Evolutionary conservation across 169 alveolate genomes (phyloP).

Genomic region (Besnoitia besnoiti): DNA sequence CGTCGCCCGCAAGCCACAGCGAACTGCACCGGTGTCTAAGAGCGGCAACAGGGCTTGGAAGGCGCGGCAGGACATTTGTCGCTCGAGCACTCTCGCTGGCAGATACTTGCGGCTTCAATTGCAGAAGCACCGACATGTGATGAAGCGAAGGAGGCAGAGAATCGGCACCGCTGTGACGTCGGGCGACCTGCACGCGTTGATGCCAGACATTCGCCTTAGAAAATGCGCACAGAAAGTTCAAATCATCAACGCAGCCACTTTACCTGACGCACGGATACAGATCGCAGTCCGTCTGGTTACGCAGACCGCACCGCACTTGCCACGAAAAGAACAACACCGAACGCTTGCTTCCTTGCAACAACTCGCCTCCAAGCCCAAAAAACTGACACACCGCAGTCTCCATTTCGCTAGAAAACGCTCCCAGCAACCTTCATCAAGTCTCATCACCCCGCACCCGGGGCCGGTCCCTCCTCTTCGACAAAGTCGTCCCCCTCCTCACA

Average conservation of each 20-base stretch:
- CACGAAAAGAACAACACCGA: background rate
- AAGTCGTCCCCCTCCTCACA: background rate
- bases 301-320: background rate
- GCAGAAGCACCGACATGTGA: no score
- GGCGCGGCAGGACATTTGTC: no score
- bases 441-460: background rate
- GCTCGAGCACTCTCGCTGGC: no score
- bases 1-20: no score
- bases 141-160: no score
- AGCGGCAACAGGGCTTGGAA: no score
- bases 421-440: no score
- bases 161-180: no score
- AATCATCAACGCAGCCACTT: background rate
- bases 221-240: background rate
- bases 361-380: background rate
- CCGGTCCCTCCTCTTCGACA: background rate
- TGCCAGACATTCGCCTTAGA: background rate
- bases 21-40: no score
- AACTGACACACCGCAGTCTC: background rate
- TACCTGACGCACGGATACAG: background rate
- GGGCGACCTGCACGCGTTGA: no score
- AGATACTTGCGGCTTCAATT: no score
- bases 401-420: no score
- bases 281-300: background rate
- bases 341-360: background rate